These are phyloP conservation scores for Pythium aquatile DNA, from an alignment of 352 stramenopile species.

Conservation along the genomic window DNA sequence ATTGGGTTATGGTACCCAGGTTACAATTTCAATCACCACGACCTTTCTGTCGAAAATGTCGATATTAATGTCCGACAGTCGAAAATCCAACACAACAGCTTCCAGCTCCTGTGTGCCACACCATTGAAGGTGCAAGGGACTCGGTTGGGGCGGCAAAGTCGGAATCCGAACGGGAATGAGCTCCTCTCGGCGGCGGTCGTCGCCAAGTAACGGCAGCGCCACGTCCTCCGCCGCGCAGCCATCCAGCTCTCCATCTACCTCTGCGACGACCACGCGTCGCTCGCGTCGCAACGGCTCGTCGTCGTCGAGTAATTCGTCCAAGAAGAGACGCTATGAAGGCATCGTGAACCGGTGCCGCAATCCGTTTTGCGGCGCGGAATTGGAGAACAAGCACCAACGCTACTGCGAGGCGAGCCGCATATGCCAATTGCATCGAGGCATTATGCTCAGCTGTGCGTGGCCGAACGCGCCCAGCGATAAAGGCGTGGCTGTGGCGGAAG, in stretches of 20 bases:
- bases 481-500: not conserved
- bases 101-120: not conserved
- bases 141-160: not conserved
- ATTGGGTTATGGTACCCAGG: not conserved
- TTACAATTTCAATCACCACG: too few species aligned
- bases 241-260: not conserved
- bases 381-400: conserved; percentile 39
- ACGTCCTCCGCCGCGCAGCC: not conserved
- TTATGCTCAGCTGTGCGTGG: conserved; percentile 50
- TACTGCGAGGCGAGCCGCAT: conserved; percentile 50
- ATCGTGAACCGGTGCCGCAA: conserved; percentile 30
- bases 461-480: conserved; percentile 21
- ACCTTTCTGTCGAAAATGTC: not conserved
- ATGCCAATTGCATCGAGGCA: conserved; percentile 54
- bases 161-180: conserved; percentile 16
- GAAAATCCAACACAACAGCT: not conserved
- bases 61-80: not conserved
- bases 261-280: not conserved
- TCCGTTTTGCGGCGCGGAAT: conserved; percentile 45
- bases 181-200: conserved; percentile 17
- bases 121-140: not conserved
- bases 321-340: conserved; percentile 19
- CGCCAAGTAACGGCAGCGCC: not conserved
- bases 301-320: conserved; percentile 1
- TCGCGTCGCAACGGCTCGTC: conserved; percentile 2